These are phyloP conservation scores for Pythium dissotocum DNA, from an alignment of 352 stramenopile genomes.

Conservation along the genomic window DNA sequence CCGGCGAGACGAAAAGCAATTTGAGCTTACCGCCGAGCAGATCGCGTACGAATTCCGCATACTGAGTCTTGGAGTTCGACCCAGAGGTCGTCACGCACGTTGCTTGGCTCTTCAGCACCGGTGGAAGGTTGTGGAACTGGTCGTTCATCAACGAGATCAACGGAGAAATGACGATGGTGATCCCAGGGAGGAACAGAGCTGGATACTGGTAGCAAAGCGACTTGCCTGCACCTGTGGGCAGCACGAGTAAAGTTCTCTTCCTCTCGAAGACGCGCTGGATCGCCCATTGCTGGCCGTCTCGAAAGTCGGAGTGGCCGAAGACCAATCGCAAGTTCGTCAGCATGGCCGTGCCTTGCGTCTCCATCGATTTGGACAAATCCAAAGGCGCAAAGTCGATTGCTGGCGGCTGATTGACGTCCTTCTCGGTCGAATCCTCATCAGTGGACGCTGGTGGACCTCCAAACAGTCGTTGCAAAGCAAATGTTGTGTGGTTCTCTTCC, in stretches of 20 bases:
- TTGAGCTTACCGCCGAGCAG: slow-evolving; percentile 63
- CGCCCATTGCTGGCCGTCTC: slow-evolving; percentile 80
- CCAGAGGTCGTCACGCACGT: slow-evolving; percentile 55
- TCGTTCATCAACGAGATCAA: slow-evolving; percentile 94
- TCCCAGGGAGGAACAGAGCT: slow-evolving; percentile 74
- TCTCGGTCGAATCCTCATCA: background rate
- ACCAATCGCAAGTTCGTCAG: slow-evolving; percentile 78
- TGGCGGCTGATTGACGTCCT: slow-evolving; percentile 2
- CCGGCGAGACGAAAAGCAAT: slow-evolving; percentile 91
- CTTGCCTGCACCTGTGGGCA: slow-evolving; percentile 98
- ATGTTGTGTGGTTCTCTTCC: slow-evolving; percentile 75
- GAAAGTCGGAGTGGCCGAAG: slow-evolving; percentile 84
- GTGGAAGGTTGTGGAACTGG: slow-evolving; percentile 85
- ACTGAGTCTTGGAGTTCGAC: slow-evolving; percentile 52
- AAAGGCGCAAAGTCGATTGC: slow-evolving; percentile 49
- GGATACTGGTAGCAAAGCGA: slow-evolving; percentile 98
- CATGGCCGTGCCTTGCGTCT: slow-evolving; percentile 48
- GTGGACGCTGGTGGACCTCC: background rate
- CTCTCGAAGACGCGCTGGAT: slow-evolving; percentile 71
- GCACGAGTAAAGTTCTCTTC: slow-evolving; percentile 88
- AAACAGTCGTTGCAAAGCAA: slow-evolving; percentile 61
- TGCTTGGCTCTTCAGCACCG: slow-evolving; percentile 51
- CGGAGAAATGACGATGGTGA: slow-evolving; percentile 93
- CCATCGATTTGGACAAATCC: slow-evolving; percentile 46
- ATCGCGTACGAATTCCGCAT: slow-evolving; percentile 68